Conservation (phyloP, 768 basidiomycete species). For the Termitomyces heimii region DNA sequence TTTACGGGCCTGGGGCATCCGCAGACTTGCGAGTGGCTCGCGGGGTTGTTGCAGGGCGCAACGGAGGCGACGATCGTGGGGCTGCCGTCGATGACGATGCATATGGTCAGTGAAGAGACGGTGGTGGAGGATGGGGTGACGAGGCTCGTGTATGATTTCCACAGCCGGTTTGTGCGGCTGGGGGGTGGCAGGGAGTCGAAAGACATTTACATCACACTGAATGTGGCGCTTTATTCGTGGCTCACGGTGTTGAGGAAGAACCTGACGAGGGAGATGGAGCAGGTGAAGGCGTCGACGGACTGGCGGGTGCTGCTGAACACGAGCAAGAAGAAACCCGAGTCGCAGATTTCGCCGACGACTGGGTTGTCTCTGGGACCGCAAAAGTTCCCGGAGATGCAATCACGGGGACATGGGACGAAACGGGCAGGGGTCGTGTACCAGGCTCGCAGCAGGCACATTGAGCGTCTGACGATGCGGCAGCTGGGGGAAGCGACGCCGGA, state of each 20-base stretch:
- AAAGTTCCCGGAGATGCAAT: conserved; percentile 10
- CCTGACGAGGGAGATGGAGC: conserved; percentile 71
- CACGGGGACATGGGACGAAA: conserved; percentile 11
- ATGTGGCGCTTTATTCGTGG: conserved; percentile 79
- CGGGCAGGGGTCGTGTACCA: conserved; percentile 40
- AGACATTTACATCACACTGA: conserved; percentile 82
- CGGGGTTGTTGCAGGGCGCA: conserved; percentile 51
- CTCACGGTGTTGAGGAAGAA: conserved; percentile 73
- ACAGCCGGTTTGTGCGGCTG: conserved; percentile 58
- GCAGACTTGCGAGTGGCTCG: conserved; percentile 49
- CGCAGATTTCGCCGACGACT: conserved; percentile 22
- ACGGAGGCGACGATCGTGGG: conserved; percentile 73
- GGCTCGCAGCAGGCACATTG: conserved; percentile 58
- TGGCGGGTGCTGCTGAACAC: conserved; percentile 35
- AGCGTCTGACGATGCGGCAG: conserved; percentile 80
- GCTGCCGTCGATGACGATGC: conserved; percentile 75
- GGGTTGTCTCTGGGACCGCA: conserved; percentile 9
- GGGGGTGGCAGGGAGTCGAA: conserved; percentile 51
- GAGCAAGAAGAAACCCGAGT: conserved; percentile 35
- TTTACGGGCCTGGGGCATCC: conserved; percentile 57
- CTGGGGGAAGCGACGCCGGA: conserved; percentile 86
- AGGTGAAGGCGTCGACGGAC: conserved; percentile 55
- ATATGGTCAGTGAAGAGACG: conserved; percentile 69
- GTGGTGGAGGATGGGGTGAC: conserved; percentile 31
- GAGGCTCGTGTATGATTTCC: conserved; percentile 61